phyloP scores from a whole-genome alignment of 768 basidiomycete genomes.

The Serendipita vermifera region DNA sequence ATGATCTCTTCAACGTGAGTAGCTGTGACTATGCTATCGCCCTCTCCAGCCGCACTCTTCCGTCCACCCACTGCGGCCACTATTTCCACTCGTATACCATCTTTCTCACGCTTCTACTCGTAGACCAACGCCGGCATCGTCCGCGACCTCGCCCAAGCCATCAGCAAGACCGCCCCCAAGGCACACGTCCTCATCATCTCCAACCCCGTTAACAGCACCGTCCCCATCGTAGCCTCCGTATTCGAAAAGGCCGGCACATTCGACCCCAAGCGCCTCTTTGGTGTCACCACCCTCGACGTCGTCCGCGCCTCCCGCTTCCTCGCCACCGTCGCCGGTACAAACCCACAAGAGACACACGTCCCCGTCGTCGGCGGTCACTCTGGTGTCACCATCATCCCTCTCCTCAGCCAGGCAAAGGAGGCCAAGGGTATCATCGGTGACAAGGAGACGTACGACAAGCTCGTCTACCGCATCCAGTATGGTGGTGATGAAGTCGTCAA shows the following conservation, averaged over 20 bases:
- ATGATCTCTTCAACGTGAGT: constrained; percentile 88
- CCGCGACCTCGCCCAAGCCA: constrained; percentile 82
- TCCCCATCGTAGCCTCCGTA: constrained; percentile 88
- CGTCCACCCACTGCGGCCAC: not conserved
- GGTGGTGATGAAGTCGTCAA: constrained; percentile 98
- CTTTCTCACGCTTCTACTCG: constrained; percentile 5
- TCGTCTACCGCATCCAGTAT: constrained; percentile 90
- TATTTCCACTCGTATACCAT: not conserved
- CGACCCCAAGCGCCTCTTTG: constrained; percentile 80
- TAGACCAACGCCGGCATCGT: constrained; percentile 97
- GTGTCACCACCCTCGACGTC: constrained; percentile 93
- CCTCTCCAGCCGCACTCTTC: not conserved
- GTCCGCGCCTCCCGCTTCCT: constrained; percentile 92
- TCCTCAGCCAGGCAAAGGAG: constrained; percentile 67
- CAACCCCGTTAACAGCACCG: constrained; percentile 97
- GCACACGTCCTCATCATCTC: constrained; percentile 96
- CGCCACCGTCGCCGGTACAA: constrained; percentile 47
- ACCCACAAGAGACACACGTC: constrained; percentile 54
- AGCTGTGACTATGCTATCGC: not conserved
- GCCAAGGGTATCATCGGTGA: constrained; percentile 62
- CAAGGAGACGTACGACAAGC: constrained; percentile 45
- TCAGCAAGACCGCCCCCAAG: constrained; percentile 73
- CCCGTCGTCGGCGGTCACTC: constrained; percentile 94
- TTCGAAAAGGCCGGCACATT: constrained; percentile 87
- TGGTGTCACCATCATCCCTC: constrained; percentile 92